These are phyloP conservation scores for Phylloporus rhodoxanthus DNA, from an alignment of 768 basidiomycete genomes.

Conservation along the genomic window DNA sequence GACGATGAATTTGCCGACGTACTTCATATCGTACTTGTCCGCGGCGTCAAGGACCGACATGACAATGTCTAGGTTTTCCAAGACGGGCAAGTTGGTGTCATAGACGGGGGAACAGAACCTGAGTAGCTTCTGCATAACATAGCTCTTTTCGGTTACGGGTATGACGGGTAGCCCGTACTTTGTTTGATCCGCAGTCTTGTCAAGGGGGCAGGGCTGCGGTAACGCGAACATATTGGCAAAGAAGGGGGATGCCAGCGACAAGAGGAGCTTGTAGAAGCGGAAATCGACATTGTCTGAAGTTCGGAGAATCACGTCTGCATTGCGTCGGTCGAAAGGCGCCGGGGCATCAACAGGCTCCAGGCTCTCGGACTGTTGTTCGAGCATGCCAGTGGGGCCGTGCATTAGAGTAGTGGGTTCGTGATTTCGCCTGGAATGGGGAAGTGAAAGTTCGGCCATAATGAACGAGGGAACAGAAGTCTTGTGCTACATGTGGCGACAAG, in stretches of 20 bases:
- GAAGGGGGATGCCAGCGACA: constrained; percentile 53
- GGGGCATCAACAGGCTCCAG: constrained; percentile 24
- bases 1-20: constrained; percentile 33
- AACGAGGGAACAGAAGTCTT: neutral
- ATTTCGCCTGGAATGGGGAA: constrained; percentile 1
- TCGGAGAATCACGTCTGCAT: constrained; percentile 50
- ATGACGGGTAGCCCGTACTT: constrained; percentile 39
- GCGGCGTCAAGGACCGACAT: constrained; percentile 41
- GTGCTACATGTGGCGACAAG: constrained; percentile 10
- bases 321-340: constrained; percentile 43
- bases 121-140: constrained; percentile 38
- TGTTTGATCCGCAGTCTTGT: constrained; percentile 25
- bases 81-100: constrained; percentile 26
- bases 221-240: constrained; percentile 52
- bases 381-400: neutral
- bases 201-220: constrained; percentile 36
- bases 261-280: constrained; percentile 47
- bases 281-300: constrained; percentile 50
- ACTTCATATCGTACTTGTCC: constrained; percentile 48
- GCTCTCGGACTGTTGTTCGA: neutral
- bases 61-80: constrained; percentile 38
- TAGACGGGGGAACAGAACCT: constrained; percentile 46
- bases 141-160: constrained; percentile 42
- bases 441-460: constrained; percentile 14
- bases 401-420: constrained; percentile 2